Base-by-base conservation (phyloP, 1,139 yeast genomes). In the Blastobotrys illinoisensis region DNA sequence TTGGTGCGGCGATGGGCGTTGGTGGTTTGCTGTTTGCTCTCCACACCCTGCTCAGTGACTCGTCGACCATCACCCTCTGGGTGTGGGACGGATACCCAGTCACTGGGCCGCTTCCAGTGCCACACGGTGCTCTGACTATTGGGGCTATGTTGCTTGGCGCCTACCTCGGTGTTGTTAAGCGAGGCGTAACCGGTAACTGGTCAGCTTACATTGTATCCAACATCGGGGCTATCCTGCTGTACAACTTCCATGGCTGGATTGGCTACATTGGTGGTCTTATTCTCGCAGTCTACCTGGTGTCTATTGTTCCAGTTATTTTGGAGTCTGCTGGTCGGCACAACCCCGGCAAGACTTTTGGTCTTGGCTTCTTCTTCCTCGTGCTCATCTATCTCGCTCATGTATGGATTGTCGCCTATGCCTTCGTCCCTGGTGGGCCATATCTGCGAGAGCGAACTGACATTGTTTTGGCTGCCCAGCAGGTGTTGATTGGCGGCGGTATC, bases 381-480 rank as follows among this genome's bases (percentile, higher is more conserved):
- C 73, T 86, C 48, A 58, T 87, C 5, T 70, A 87, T 46, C 77
- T 93, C 59, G 93, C 88, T 13, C 93, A 91, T 70, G 96, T 93
- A 51, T 93, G 98, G 98, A 83, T 87, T 53, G 99, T 93, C 46
- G 99, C 99, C 0, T 93, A 93, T 70, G 99, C 99, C 0, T 93
- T 93, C 73, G 99, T 93, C 51, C 99, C 99, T 14, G 93, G 88
- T 59, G 99, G 99, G 4, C 85, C 85, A 67, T 62, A 87, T 24
- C 76, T 93, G 55, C 81, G 99, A 67, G 99, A 93, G 71, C 81
- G 97, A 67, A 84, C 93, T 4, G 96, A 90, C 69, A 70, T 87
- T 47, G 81, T 93, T 2, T 70, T 89, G 50, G 77, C 78, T 5
- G 62, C 74, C 3, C 79, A 86, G 56, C 81, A 86, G 48, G 64